These are phyloP conservation scores for Nectriaceae sp. DNA, from an alignment of 2,329 filamentous ascomycete species.

Conservation along the genomic window DNA sequence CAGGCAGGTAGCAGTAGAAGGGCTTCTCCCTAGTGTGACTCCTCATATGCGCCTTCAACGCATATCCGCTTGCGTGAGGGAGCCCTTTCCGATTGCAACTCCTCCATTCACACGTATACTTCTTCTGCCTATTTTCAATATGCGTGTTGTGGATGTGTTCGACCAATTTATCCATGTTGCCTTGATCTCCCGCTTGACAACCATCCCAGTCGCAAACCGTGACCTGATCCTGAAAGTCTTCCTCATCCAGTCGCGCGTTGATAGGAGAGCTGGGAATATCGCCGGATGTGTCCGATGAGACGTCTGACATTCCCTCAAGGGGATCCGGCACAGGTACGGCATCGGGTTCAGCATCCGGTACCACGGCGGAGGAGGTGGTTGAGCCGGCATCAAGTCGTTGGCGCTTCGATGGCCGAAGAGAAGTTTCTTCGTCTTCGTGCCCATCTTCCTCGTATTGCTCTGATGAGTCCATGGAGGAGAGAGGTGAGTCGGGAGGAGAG, in stretches of 20 bases:
- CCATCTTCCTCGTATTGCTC: conserved; percentile 50
- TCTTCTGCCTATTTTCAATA: conserved; percentile 90
- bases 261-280: conserved; percentile 74
- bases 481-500: conserved; percentile 47
- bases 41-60: conserved; percentile 94
- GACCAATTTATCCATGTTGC: conserved; percentile 80
- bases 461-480: conserved; percentile 49
- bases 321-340: conserved; percentile 51
- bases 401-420: conserved; percentile 48
- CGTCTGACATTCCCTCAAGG: conserved; percentile 64
- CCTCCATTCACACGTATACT: conserved; percentile 97
- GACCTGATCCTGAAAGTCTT: conserved; percentile 76
- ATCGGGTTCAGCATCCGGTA: conserved; percentile 46
- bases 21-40: conserved; percentile 98
- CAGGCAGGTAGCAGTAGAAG: conserved; percentile 93
- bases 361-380: conserved; percentile 46
- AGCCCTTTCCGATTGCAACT: conserved; percentile 87
- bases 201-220: conserved; percentile 78
- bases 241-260: conserved; percentile 70
- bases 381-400: conserved; percentile 48
- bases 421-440: conserved; percentile 43
- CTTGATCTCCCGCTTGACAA: conserved; percentile 69
- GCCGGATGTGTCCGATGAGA: conserved; percentile 89
- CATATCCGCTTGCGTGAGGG: conserved; percentile 93
- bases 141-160: conserved; percentile 90